Evolutionary conservation across 2,329 filamentous ascomycete species (phyloP), one percentile per base, ranked within the genome.

Genomic region (Phialophora verrucosa): DNA sequence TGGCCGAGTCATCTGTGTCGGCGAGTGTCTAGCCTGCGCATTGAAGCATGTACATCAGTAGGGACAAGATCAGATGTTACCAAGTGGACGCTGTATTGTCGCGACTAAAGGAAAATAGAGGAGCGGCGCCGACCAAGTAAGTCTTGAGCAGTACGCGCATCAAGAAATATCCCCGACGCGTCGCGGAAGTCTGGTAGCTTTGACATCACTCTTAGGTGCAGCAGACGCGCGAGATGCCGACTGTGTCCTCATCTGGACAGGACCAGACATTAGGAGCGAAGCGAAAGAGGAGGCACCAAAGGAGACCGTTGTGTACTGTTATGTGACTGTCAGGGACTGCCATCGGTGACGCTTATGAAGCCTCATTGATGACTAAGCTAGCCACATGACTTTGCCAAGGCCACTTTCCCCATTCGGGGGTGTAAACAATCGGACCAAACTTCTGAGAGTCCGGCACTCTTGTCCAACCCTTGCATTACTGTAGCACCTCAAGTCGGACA

Each of bases 71-170:
- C 14, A 58, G 66, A 38, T 38, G 59, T 14, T 32, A 72, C 25
- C 74, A 70, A 71, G 70, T 67, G 35, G 73, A 73, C 62, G 70
- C 71, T 12, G 66, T 74, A 55, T 73, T 73, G 72, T 58, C 73
- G 74, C 31, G 70, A 75, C 59, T 73, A 75, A 53, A n/a, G 14
- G 10, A 67, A 74, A 35, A 62, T 59, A 23, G 42, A 47, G 1
- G 73, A 74, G 62, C 67, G 67, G 38, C 70, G n/a, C 69, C 51
- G 57, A 5, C 25, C 56, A 59, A 27, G 56, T 49, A 20, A 49
- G 56, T 31, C 7, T 17, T 12, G 35, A 38, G 35, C 35, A 6
- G 47, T 50, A 23, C 25, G 23, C 11, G 23, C n/a, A 14, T 11
- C 10, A 23, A 2, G n/a, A 20, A n/a, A 2, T 50, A 50, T 12